Evolutionary conservation across 257 asterid genomes (phyloP), one percentile per base, ranked within the genome.

Genomic region (Salvia rosmarinus): DNA sequence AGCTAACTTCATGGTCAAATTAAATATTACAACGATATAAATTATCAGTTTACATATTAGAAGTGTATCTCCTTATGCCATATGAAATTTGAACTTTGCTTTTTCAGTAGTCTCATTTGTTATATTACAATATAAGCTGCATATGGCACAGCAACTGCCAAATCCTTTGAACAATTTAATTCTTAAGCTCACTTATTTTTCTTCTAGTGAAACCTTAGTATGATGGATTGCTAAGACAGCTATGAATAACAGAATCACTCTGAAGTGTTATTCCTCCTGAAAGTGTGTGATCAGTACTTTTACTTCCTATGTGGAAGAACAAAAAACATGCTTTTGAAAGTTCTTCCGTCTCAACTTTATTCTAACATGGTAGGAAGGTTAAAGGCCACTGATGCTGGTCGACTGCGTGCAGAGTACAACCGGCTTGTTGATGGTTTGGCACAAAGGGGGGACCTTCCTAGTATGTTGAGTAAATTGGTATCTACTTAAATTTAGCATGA

Each of bases 301-400:
- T 47, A 35, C 44, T 2, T 46, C 14, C 25, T 3, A 28, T 42
- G 21, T 23, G 52, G 34, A 59, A n/a, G 21, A 20, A 42, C 23
- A 10, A 3, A 23, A 35, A 9, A 39, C 35, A 49, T 4, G 61
- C 62, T 12, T 69, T 65, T 64, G 63, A 61, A 63, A 42, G 43
- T 82, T 72, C 72, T 61, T 74, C 72, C 63, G 4, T 60, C 80
- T 68, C 66, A 76, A 84, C 78, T 76, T 60, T 79, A 60, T 76
- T 82, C 68, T 85, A 69, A 82, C 85, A 82, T 91, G 97, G 89
- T 89, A 89, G 99, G 95, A 91, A 95, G 99, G 98, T 85, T 91
- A 83, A 91, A 95, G 98, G 98, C 96, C 83, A 88, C 96, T 35
- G 99, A 95, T 84, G 98, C 96, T 80, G 96, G 92, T 84, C 91